These are phyloP conservation scores for Kentomonas sorsogonicus DNA, from an alignment of 208 protist species.

Conservation along the genomic window DNA sequence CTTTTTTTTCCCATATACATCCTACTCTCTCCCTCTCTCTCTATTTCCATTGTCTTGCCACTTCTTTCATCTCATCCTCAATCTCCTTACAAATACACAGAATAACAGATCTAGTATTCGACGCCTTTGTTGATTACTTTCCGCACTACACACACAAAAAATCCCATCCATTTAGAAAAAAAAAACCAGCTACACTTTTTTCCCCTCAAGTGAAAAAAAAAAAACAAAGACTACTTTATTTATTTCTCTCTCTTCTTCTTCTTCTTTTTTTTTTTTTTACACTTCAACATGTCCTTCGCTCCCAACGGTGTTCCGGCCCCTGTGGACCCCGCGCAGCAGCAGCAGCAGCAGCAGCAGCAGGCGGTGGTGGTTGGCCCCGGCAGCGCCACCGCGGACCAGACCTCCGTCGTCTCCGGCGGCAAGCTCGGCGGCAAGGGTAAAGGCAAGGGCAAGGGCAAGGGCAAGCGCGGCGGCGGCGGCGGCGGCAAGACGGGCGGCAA, in stretches of 20 bases:
- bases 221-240: constrained; percentile 7
- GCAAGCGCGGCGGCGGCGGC: constrained; percentile 84
- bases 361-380: constrained; percentile 64
- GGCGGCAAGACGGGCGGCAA: constrained; percentile 85
- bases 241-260: constrained; percentile 8
- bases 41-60: not conserved
- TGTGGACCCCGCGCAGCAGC: constrained; percentile 54
- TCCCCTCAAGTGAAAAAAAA: too few relatives aligned
- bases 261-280: not conserved
- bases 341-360: constrained; percentile 21
- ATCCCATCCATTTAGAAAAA: too few relatives aligned
- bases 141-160: too few relatives aligned
- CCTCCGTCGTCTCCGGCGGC: constrained; percentile 80
- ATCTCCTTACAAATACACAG: not conserved
- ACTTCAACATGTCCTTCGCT: constrained; percentile 63
- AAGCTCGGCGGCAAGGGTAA: constrained; percentile 80
- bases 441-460: constrained; percentile 69
- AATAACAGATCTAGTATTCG: too few relatives aligned
- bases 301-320: too few relatives aligned
- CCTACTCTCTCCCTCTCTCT: constrained; percentile 10
- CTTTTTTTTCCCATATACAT: constrained; percentile 4
- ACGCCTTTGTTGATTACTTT: too few relatives aligned
- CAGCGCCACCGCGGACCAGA: constrained; percentile 78
- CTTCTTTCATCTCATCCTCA: not conserved
- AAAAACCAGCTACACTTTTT: too few relatives aligned